These are phyloP conservation scores for Cochlearia excelsa DNA, from an alignment of 345 rosid genomes.

Conservation along the genomic window DNA sequence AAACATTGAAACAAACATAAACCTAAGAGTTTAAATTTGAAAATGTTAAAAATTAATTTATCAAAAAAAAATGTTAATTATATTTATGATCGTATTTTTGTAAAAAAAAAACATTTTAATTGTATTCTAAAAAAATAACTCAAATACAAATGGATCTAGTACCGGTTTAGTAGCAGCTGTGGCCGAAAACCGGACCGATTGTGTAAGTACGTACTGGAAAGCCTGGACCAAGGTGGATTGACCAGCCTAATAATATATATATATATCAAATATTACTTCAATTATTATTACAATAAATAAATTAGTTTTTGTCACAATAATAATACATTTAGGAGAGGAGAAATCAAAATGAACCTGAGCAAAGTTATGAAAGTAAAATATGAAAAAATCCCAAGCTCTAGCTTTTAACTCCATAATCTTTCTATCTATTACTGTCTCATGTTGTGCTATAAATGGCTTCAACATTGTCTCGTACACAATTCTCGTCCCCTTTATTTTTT, in stretches of 20 bases:
- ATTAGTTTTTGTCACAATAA: no score
- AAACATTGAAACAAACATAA: no score
- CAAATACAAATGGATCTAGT: background rate
- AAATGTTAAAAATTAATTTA: no score
- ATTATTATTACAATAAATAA: no score
- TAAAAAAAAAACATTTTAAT: no score
- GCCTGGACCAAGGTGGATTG: constrained; percentile 53
- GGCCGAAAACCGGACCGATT: constrained; percentile 46
- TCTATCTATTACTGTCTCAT: constrained; percentile 71
- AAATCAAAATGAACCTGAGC: constrained; percentile 1
- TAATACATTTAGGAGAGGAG: no score
- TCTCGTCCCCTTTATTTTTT: constrained; percentile 49
- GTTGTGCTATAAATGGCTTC: constrained; percentile 53
- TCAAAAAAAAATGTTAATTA: no score
- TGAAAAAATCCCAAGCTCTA: constrained; percentile 68
- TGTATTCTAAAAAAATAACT: no score
- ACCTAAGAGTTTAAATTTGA: no score
- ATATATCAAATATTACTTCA: no score
- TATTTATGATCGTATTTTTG: no score
- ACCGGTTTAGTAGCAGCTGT: constrained; percentile 37
- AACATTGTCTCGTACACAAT: constrained; percentile 55
- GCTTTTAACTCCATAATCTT: constrained; percentile 61
- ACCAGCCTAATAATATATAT: constrained; percentile 20
- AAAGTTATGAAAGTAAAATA: constrained; percentile 62
- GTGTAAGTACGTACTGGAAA: constrained; percentile 50